Evolutionary conservation across 1,284 basidiomycete species (phyloP).

Genomic region (Meripilus lineatus): DNA sequence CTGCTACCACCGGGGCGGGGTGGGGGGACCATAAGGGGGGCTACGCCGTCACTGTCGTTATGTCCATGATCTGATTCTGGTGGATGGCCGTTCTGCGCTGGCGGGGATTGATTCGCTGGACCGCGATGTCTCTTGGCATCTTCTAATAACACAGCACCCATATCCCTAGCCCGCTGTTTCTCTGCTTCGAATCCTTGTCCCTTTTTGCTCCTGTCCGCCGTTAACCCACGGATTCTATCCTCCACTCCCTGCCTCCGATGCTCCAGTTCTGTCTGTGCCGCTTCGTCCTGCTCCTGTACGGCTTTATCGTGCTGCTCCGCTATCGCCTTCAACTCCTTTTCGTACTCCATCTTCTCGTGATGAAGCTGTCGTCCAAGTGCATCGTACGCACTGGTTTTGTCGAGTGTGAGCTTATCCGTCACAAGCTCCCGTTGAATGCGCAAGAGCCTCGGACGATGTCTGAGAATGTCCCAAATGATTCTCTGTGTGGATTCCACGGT

Average conservation of each 20-base stretch:
- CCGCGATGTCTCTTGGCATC: too few species aligned
- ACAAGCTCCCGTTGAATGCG: slow-evolving; percentile 14
- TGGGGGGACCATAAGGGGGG: too few species aligned
- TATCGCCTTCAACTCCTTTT: slow-evolving; percentile 2
- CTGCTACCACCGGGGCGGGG: too few species aligned
- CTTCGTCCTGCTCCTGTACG: background rate
- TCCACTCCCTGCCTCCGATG: slow-evolving; percentile 1
- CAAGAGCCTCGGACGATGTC: slow-evolving; percentile 3
- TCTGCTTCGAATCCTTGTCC: too few species aligned
- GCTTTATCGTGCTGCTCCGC: slow-evolving; percentile 1
- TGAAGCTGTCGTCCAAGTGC: background rate
- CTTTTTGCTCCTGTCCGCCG: too few species aligned
- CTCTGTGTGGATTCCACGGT: slow-evolving; percentile 6
- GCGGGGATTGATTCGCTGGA: too few species aligned
- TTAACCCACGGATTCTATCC: background rate
- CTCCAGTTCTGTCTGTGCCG: background rate
- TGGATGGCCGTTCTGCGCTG: too few species aligned
- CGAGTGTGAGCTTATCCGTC: slow-evolving; percentile 8
- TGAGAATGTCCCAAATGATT: slow-evolving; percentile 6
- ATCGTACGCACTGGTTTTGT: slow-evolving; percentile 7
- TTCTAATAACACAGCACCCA: too few species aligned
- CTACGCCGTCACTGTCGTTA: too few species aligned
- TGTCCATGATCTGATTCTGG: too few species aligned
- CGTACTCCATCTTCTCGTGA: slow-evolving; percentile 2
- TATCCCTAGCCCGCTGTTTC: too few species aligned